Base-by-base conservation (phyloP, 306 rosid genomes). In the Inga leiocalycina region DNA sequence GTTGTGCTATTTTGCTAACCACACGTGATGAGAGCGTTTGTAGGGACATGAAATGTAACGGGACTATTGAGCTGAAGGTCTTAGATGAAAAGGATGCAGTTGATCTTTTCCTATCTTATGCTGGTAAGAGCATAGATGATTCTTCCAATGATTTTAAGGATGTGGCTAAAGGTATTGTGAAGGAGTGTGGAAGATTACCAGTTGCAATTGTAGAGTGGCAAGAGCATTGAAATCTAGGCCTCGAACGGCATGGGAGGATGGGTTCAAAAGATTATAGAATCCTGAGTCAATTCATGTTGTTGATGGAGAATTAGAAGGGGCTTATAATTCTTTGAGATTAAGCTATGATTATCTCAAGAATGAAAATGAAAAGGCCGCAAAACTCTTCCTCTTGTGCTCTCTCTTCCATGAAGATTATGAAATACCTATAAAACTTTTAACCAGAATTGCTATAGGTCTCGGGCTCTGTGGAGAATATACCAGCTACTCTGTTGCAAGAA, bases 141-240 rank as follows among this genome's bases (percentile, higher is more conserved):
- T n/a, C n/a, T n/a, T n/a, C n/a, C n/a, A n/a, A n/a, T n/a, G n/a
- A n/a, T n/a, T n/a, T n/a, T n/a, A n/a, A n/a, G n/a, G n/a, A n/a
- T n/a, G n/a, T n/a, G n/a, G n/a, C n/a, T n/a, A n/a, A n/a, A n/a
- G n/a, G n/a, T n/a, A n/a, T n/a, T n/a, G 57, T 37, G 7, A 37
- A 71, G 3, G 80, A 85, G 75, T 81, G 88, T 77, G 35, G 75
- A 77, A 13, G 80, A 20, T 81, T 85, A 54, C 85, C 85, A 0
- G 3, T 80, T 67, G 87, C 84, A 57, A 19, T 84, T 57, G 48
- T 48, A 5, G 8, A 27, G 27, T 27, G 27, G 27, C 27, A 27
- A 27, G 27, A 27, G 27, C 27, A 27, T 27, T 85, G 35, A 76
- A 0, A 0, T 78, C 71, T 0, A 0, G 22, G 37, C 3, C 4